Percentiles rank a stretch among this genome's conserved stretches.
Conservation (phyloP, 2,329 filamentous ascomycete genomes). For the Domatiomyces globalis region DNA sequence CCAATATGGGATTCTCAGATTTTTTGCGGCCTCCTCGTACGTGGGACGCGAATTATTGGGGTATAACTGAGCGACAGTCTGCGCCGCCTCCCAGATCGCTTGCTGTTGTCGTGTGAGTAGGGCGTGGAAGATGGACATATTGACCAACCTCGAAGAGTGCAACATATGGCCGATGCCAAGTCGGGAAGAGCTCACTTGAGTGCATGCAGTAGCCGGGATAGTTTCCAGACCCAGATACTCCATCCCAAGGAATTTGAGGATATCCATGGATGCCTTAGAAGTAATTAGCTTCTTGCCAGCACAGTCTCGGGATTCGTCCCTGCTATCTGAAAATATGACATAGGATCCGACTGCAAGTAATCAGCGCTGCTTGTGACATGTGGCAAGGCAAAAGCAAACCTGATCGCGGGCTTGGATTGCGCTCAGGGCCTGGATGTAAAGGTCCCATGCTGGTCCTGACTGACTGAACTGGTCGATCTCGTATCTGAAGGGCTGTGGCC, state of each 20-base stretch:
- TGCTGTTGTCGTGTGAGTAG: slow-evolving; percentile 19
- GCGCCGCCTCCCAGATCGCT: slow-evolving; percentile 26
- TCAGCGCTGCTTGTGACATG: background rate
- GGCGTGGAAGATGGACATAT: background rate
- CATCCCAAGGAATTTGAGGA: slow-evolving; percentile 48
- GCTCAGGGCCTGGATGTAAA: slow-evolving; percentile 62
- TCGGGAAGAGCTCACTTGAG: slow-evolving; percentile 57
- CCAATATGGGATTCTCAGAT: slow-evolving; percentile 37
- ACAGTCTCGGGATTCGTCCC: slow-evolving; percentile 33
- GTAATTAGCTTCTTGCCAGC: slow-evolving; percentile 3
- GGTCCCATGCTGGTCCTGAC: slow-evolving; percentile 50
- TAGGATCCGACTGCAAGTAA: slow-evolving; percentile 36
- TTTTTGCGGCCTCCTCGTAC: slow-evolving; percentile 33
- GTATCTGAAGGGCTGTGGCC: slow-evolving; percentile 34
- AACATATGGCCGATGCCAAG: slow-evolving; percentile 75
- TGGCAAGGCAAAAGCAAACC: background rate
- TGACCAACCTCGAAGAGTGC: slow-evolving; percentile 41
- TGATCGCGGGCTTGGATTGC: slow-evolving; percentile 54
- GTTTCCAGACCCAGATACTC: slow-evolving; percentile 26
- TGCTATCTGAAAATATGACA: slow-evolving; percentile 67
- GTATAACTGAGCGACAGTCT: slow-evolving; percentile 27
- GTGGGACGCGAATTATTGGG: slow-evolving; percentile 32
- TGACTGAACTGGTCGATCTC: slow-evolving; percentile 55
- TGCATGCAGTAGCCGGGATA: slow-evolving; percentile 64
- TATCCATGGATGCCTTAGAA: slow-evolving; percentile 69